A percentile compares a stretch with the other conserved stretches of the same genome.
Conservation (phyloP, 2,329 filamentous ascomycete genomes). For the Cladosporium sp. region DNA sequence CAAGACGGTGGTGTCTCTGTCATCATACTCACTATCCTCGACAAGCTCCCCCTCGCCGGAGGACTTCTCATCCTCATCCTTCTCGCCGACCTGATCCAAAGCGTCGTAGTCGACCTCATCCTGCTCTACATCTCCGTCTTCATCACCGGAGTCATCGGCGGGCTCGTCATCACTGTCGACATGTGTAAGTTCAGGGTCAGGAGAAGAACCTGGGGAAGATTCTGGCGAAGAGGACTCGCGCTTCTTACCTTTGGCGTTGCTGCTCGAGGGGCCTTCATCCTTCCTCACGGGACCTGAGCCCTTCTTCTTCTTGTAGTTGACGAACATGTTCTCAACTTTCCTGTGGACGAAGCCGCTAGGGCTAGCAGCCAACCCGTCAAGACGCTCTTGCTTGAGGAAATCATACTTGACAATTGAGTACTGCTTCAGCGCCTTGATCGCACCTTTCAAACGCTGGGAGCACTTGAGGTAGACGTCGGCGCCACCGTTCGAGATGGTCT, state of each 20-base stretch:
- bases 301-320: constrained; percentile 5
- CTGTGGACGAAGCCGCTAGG: neutral
- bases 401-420: neutral
- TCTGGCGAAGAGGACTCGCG: neutral
- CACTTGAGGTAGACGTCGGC: neutral
- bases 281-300: neutral
- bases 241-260: neutral
- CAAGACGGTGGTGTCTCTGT: too few relatives aligned
- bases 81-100: too few relatives aligned
- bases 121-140: neutral
- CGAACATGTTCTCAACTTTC: neutral
- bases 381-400: neutral
- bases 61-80: too few relatives aligned
- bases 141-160: neutral
- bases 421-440: neutral
- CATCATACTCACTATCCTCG: too few relatives aligned
- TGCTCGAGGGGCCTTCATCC: neutral
- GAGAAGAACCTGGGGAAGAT: neutral
- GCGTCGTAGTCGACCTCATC: neutral
- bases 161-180: neutral
- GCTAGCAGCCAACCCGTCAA: neutral
- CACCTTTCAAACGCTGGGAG: neutral
- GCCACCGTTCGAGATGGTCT: neutral
- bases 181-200: too few relatives aligned
- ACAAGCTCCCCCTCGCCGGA: too few relatives aligned